Evolutionary conservation across 208 protist genomes (phyloP), one percentile per base, ranked within the genome.

Genomic region (Wallacemonas rigidus): DNA sequence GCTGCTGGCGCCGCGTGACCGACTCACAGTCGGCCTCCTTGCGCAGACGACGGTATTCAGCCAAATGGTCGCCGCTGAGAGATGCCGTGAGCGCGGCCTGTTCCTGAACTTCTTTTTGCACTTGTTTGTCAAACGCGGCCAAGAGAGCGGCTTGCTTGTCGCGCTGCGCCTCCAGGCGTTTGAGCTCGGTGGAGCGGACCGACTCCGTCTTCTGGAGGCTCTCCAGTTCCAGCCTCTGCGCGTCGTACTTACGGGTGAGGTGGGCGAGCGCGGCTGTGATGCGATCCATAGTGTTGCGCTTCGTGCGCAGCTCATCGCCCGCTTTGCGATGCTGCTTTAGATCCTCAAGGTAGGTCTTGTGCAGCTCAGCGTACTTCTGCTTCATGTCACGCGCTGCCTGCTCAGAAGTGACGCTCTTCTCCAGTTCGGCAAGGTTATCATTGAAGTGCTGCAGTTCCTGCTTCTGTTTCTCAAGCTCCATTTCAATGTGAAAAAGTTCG

Each of bases 401-500:
- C 74, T 92, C 82, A 1, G 87, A 83, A 11, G 80, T 71, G 44
- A 95, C 71, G 58, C 86, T 77, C 72, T 94, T 89, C 44, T 97
- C 77, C 72, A 96, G 71, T 55, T 85, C 64, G 0, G 60, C 74
- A 9, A 97, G 76, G n/a, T 85, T 80, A 9, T 76, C 71, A 41
- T 72, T 77, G n/a, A 89, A 89, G 39, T 74, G 57, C 45, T 76
- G 70, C 35, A 95, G 77, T 70, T 93, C 83, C 47, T 70, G 26
- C 75, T 94, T 93, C 71, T 95, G 82, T 53, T 85, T 77, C 55
- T 81, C 79, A 44, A 97, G 72, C 48, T 86, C 85, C 8, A 73
- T 80, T 70, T 98, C 95, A 6, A 98, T 76, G 60, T 96, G 80
- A 48, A 95, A 98, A 15, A 99, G 82, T 77, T 98, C 83, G 2